Percentiles rank a stretch among this genome's conserved stretches.
Conservation (phyloP, 2,329 filamentous ascomycete species). For the Calonectria hawksworthii region DNA sequence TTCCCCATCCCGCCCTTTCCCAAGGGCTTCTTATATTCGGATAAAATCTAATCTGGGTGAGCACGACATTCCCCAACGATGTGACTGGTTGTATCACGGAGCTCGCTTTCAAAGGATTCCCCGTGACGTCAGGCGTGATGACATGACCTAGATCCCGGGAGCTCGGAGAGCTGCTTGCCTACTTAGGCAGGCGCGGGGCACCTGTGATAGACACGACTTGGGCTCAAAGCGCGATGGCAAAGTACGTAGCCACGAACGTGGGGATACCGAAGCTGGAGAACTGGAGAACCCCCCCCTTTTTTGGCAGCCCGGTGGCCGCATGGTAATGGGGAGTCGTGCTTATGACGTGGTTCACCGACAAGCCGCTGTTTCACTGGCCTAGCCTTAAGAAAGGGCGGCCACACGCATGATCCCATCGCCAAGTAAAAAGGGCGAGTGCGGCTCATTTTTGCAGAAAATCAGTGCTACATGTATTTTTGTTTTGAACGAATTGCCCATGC, state of each 20-base stretch:
- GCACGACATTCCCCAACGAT: not conserved
- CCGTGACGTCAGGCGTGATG: constrained; percentile 10
- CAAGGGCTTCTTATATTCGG: not conserved
- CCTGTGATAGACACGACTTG: not conserved
- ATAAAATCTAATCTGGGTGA: constrained; percentile 7
- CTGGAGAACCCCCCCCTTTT: not conserved
- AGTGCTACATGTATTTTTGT: not conserved
- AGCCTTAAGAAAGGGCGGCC: not conserved
- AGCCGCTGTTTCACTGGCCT: not conserved
- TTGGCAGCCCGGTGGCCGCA: not conserved
- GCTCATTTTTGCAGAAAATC: not conserved
- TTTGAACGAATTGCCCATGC: not conserved
- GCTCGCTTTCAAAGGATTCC: not conserved
- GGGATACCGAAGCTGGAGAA: not conserved
- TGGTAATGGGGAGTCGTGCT: not conserved
- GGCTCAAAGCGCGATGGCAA: not conserved
- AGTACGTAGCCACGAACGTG: not conserved
- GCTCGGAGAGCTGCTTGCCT: not conserved
- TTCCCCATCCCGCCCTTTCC: not conserved
- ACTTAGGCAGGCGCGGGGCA: not conserved
- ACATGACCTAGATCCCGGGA: not conserved
- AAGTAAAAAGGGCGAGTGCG: not conserved
- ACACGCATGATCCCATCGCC: not conserved
- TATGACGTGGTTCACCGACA: not conserved
- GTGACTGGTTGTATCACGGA: not conserved